A percentile compares a stretch with the other conserved stretches of the same genome.
Evolutionary conservation across 2,329 filamentous ascomycete species (phyloP).

Genomic region (Dryadomyces quercivorus): DNA sequence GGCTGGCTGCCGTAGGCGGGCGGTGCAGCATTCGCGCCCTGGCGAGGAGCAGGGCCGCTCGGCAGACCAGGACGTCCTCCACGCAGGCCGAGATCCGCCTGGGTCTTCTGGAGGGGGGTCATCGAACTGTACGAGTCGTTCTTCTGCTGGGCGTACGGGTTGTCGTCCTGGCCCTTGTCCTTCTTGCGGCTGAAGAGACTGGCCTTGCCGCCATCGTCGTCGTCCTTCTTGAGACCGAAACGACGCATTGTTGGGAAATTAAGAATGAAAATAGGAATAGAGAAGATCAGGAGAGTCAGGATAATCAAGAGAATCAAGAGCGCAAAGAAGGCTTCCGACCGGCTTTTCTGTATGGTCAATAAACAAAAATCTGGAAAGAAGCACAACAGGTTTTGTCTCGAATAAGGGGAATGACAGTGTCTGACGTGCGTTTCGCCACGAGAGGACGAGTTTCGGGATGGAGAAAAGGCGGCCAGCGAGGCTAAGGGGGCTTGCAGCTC

Average conservation of each 20-base stretch:
- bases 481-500: constrained; percentile 3
- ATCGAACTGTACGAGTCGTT: constrained; percentile 41
- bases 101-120: constrained; percentile 31
- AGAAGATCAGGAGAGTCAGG: background rate
- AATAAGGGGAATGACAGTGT: constrained; percentile 1
- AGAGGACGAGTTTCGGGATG: constrained; percentile 7
- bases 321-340: too few relatives aligned
- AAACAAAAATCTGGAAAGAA: background rate
- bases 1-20: constrained; percentile 5
- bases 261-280: background rate
- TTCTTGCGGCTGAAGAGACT: constrained; percentile 45
- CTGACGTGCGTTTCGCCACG: constrained; percentile 11
- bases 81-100: constrained; percentile 7
- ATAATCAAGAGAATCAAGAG: background rate
- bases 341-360: background rate
- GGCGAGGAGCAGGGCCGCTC: constrained; percentile 23
- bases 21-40: constrained; percentile 7
- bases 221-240: constrained; percentile 40
- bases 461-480: background rate
- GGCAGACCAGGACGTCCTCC: constrained; percentile 22
- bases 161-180: constrained; percentile 26
- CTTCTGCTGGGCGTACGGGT: constrained; percentile 45
- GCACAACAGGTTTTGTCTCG: background rate
- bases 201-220: constrained; percentile 32
- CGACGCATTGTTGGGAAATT: constrained; percentile 36